These are phyloP conservation scores for Ophiostoma tasmaniense DNA, from an alignment of 2,329 filamentous ascomycete genomes.

Conservation along the genomic window DNA sequence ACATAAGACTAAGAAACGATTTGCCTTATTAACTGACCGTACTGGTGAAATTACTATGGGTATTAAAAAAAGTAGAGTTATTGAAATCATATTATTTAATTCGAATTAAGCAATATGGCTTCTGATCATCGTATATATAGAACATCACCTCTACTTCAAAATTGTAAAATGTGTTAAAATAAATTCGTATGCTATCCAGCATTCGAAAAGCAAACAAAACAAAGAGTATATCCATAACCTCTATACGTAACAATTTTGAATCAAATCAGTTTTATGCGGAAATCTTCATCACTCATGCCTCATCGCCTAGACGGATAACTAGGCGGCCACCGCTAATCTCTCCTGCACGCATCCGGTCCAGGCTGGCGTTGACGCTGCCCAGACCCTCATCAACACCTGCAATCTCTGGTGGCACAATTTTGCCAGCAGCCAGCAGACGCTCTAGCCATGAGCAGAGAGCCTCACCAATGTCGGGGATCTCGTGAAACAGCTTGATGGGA, in stretches of 20 bases:
- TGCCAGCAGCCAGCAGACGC: constrained; percentile 45
- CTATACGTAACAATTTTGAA: background rate
- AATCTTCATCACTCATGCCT: background rate
- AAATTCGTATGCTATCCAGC: background rate
- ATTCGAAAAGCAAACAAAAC: background rate
- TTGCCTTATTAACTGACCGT: too few relatives aligned
- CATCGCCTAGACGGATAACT: constrained; percentile 40
- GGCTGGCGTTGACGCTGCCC: constrained; percentile 55
- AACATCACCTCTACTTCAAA: too few relatives aligned
- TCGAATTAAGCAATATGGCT: too few relatives aligned
- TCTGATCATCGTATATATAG: too few relatives aligned
- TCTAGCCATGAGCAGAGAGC: constrained; percentile 60
- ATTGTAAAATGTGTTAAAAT: too few relatives aligned
- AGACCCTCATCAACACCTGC: constrained; percentile 56
- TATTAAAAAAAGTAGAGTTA: too few relatives aligned
- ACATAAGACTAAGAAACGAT: too few relatives aligned
- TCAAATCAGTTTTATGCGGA: background rate
- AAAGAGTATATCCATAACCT: background rate
- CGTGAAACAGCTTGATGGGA: constrained; percentile 70
- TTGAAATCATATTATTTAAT: too few relatives aligned
- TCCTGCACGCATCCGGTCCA: constrained; percentile 58
- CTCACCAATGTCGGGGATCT: constrained; percentile 54
- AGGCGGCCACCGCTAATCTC: constrained; percentile 60
- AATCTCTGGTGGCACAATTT: constrained; percentile 55
- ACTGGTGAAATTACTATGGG: too few relatives aligned